Evolutionary conservation across 345 rosid species (phyloP).

Genomic region (Moringa oleifera): DNA sequence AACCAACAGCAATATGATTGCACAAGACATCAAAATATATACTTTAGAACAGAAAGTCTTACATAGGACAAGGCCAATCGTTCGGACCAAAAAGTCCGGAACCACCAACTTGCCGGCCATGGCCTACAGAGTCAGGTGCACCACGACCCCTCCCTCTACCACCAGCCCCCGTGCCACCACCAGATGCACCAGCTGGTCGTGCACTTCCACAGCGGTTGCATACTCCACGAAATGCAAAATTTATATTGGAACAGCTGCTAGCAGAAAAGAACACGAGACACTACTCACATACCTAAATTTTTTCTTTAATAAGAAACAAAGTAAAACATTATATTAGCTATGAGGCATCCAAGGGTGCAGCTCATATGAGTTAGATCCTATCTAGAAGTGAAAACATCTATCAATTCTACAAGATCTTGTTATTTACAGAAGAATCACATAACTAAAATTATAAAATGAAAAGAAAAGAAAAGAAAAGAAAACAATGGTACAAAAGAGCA

Average conservation of each 20-base stretch:
- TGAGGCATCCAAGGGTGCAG: no score
- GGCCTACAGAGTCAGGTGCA: slow-evolving; percentile 41
- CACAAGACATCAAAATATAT: not conserved
- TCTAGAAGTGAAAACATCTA: no score
- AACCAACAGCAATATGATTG: not conserved
- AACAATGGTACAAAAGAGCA: slow-evolving; percentile 39
- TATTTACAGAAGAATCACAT: no score
- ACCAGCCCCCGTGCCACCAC: slow-evolving; percentile 64
- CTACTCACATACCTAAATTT: slow-evolving; percentile 8
- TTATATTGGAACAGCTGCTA: slow-evolving; percentile 92
- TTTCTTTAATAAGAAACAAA: no score
- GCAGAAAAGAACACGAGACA: slow-evolving; percentile 27
- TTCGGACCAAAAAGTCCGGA: slow-evolving; percentile 95
- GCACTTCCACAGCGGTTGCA: slow-evolving; percentile 97
- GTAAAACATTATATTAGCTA: no score
- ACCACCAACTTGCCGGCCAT: slow-evolving; percentile 48
- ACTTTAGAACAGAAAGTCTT: slow-evolving; percentile 31
- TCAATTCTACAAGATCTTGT: no score
- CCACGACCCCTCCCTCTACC: slow-evolving; percentile 88
- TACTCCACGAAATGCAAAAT: slow-evolving; percentile 96
- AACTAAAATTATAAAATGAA: slow-evolving; percentile 9
- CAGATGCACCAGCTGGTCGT: slow-evolving; percentile 82
- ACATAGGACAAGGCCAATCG: slow-evolving; percentile 99
- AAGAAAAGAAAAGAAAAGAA: not conserved
- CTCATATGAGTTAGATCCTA: no score